phyloP scores from a whole-genome alignment of 139 green algal species.

The Coelastrella sp. region DNA sequence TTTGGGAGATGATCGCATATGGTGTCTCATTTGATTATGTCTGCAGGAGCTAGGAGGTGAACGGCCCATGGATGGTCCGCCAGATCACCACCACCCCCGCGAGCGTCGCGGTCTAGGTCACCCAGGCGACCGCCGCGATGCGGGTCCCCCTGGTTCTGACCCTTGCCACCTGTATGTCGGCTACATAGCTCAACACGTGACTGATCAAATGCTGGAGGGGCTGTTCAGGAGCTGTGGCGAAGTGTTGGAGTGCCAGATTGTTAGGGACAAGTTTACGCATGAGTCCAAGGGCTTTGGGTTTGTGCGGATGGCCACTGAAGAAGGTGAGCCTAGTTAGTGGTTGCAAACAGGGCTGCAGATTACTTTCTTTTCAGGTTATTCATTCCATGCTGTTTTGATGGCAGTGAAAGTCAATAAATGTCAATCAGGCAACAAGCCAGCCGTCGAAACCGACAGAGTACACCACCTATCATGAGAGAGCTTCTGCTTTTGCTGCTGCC shows the following conservation, averaged over 20 bases:
- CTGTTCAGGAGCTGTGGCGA: conserved; percentile 83
- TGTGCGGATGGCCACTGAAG: conserved; percentile 77
- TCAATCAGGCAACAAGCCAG: too few species aligned
- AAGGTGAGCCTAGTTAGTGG: background rate
- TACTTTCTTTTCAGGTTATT: too few species aligned
- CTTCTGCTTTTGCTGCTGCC: too few species aligned
- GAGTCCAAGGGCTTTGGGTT: conserved; percentile 87
- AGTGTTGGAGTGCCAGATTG: conserved; percentile 60
- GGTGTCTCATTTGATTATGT: background rate
- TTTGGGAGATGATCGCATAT: too few species aligned
- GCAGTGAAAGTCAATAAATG: too few species aligned
- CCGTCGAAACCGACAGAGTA: too few species aligned
- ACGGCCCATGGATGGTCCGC: conserved; percentile 29
- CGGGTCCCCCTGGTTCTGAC: conserved; percentile 37
- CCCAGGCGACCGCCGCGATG: background rate
- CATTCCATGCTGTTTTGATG: too few species aligned
- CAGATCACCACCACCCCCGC: background rate
- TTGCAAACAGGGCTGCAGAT: too few species aligned
- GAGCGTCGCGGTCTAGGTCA: background rate
- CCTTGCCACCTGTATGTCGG: conserved; percentile 87
- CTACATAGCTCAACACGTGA: conserved; percentile 78
- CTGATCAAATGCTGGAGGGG: conserved; percentile 66
- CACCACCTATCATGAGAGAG: too few species aligned
- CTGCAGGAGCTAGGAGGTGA: conserved; percentile 80
- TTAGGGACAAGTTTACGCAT: conserved; percentile 57